Evolutionary conservation across 495 filamentous ascomycete genomes (phyloP), one percentile per base, ranked within the genome.

Genomic region (Daldinia childiae): DNA sequence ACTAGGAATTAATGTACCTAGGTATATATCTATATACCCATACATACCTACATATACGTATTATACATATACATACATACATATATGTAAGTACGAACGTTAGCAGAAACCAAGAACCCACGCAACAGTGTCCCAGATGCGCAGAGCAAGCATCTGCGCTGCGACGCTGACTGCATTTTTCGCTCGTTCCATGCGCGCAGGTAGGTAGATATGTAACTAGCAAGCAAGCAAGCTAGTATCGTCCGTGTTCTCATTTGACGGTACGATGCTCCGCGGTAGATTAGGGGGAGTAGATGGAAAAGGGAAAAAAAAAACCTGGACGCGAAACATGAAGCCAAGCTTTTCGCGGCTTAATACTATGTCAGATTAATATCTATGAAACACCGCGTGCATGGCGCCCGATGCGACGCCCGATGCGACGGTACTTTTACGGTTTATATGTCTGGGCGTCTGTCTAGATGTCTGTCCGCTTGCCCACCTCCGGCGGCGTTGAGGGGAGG

Each of bases 341-440:
- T 48, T 48, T 48, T 48, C 43, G 43, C 19, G 43, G 43, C 50
- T 54, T 54, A 54, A 30, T 30, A 30, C 43, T 48, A 48, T 48
- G 43, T 48, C 43, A 30, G 50, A 54, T 30, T 30, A 54, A 54
- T 54, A 54, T 54, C 50, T 54, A 29, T 54, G 50, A 54, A 54
- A 54, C 50, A 30, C 50, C 4, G 50, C 50, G 50, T 54, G 27
- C 50, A 54, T 54, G 50, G 26, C 50, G 5, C 27, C 27, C 26
- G 50, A 54, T 54, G 50, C 50, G 24, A 54, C 50, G 5, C 27
- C 27, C 26, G 50, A 54, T 54, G 50, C 50, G 24, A 54, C 50
- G 24, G 50, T 54, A 54, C 27, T 24, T 30, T n/a, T n/a, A 54
- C 5, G 15, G 8, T 48, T 9, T 54, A 48, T 45, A 6, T 45